Evolutionary conservation across 1,284 basidiomycete species (phyloP), one percentile per base, ranked within the genome.

Genomic region (Veloboletus limbatus): DNA sequence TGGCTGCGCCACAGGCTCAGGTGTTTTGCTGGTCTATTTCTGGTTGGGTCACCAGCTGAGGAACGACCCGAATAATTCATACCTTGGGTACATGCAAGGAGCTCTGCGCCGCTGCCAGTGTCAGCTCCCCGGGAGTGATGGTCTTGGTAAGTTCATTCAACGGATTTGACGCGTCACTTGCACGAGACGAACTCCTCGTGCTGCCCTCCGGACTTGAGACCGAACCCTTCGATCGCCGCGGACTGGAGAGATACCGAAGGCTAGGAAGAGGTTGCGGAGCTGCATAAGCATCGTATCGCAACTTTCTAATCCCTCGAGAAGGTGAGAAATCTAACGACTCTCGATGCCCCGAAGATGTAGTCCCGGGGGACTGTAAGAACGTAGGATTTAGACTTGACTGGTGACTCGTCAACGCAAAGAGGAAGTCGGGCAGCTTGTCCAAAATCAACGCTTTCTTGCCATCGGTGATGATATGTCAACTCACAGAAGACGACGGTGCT

Each of bases 281-380:
- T 28, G 81, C 85, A 59, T 89, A 89, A 18, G 87, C 82, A 10
- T 75, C 70, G 56, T 89, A 89, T 54, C 83, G 77, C 38, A 89
- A 67, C 57, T 79, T 79, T 54, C 67, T 72, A n/a, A n/a, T n/a
- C 26, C 60, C 49, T 34, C 61, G 60, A 18, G 65, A 58, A 35
- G 71, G 66, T 18, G 64, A 60, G 11, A 60, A 57, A 32, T 67
- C 61, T 13, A 68, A 62, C 36, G 54, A 54, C 11, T 43, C 49
- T 18, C 36, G 43, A 13, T 8, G 33, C 27, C 27, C 32, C 37
- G 57, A 32, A 21, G 59, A 39, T 52, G 43, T 43, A 47, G 24
- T 51, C 47, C 16, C 59, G 45, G 28, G 53, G 11, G 45, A 40
- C 18, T 47, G 45, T 22, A 49, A 25, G 7, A 49, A 37, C 6